Base-by-base conservation (phyloP, 1,284 basidiomycete genomes). In the Cronartium quercuum region DNA sequence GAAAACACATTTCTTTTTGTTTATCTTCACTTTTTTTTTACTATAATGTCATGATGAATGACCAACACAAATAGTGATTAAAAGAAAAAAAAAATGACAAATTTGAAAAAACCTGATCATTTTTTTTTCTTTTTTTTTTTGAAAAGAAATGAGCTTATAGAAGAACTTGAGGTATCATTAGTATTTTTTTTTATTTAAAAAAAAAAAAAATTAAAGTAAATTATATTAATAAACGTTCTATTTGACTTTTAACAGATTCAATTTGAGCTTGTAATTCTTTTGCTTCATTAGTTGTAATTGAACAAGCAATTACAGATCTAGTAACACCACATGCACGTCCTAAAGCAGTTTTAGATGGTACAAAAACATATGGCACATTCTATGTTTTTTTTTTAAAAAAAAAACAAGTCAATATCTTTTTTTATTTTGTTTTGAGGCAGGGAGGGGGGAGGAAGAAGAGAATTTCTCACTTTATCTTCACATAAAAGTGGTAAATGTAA, bases 281-380 rank as follows among this genome's bases (percentile, higher is more conserved):
- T 62, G 92, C 90, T 84, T 98, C 95, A 81, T 94, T 95, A 76
- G 94, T 98, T 35, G 93, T 98, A 77, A 98, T 89, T 79, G 91
- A 94, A 64, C 90, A 92, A 77, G 95, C 89, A 77, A 99, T 98
- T 79, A 98, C 96, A 47, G 95, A 91, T 77, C 96, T 86, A 57
- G 92, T 90, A 66, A 99, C 95, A 77, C 94, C 93, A 83, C 95
- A 98, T 55, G 95, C 95, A 75, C 95, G 88, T 64, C 95, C 96
- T 44, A 98, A 86, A 21, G 95, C 94, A 76, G 92, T 92, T 84
- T 96, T 96, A 75, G 89, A 91, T 51, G 92, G 92, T 60, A 98
- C 86, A 83, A 97, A 98, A 80, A 98, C 86, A 65, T 75, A 76
- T 75, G 80, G 80, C 41, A 81, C 79, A 77, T 81, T 81, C 80